These are phyloP conservation scores for Baeospora myosura DNA, from an alignment of 1,284 basidiomycete genomes.

Conservation along the genomic window DNA sequence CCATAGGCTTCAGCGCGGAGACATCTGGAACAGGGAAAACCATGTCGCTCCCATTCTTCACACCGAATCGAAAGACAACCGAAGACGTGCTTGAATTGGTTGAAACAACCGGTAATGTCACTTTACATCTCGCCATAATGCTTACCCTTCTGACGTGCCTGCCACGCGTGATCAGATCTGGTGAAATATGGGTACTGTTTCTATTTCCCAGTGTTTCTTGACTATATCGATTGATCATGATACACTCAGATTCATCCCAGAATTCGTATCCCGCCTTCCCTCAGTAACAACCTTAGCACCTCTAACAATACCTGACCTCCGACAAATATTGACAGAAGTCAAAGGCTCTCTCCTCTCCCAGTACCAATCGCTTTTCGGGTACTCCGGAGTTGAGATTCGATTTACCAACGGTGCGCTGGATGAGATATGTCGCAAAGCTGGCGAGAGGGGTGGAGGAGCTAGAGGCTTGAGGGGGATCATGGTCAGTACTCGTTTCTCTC, in stretches of 20 bases:
- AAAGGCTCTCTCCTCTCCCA: constrained; percentile 87
- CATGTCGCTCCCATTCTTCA: constrained; percentile 58
- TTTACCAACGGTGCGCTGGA: constrained; percentile 71
- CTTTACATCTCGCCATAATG: background rate
- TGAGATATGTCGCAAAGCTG: constrained; percentile 74
- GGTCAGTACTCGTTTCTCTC: constrained; percentile 36
- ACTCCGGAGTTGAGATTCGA: constrained; percentile 74
- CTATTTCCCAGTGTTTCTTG: background rate
- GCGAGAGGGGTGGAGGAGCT: constrained; percentile 81
- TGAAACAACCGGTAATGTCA: constrained; percentile 50
- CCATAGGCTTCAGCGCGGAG: constrained; percentile 65
- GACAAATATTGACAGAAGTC: constrained; percentile 88
- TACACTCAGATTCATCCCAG: constrained; percentile 74
- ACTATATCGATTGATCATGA: constrained; percentile 8
- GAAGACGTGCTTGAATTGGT: constrained; percentile 54
- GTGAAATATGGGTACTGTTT: constrained; percentile 69
- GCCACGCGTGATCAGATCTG: constrained; percentile 65
- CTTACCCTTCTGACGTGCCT: constrained; percentile 8
- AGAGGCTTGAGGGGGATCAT: constrained; percentile 84
- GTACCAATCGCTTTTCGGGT: constrained; percentile 76
- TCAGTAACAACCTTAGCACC: constrained; percentile 79
- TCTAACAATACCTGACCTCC: constrained; percentile 67
- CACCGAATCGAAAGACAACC: constrained; percentile 51
- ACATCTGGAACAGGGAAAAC: constrained; percentile 30
- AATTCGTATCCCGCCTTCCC: constrained; percentile 88